These are phyloP conservation scores for Lactarius evosmus DNA, from an alignment of 768 basidiomycete species.

Conservation along the genomic window DNA sequence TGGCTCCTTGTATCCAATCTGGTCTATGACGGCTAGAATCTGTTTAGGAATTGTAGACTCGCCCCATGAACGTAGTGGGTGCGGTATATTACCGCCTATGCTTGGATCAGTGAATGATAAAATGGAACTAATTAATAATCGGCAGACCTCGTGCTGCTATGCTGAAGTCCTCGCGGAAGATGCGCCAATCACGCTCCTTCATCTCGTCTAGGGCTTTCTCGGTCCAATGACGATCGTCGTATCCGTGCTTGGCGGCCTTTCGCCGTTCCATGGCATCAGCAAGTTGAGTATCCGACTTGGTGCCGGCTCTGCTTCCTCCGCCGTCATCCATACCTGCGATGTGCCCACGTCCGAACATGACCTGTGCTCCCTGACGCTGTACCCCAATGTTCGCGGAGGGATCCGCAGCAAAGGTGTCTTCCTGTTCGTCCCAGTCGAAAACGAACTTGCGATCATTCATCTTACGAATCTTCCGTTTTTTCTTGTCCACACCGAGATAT, in stretches of 20 bases:
- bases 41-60: constrained; percentile 80
- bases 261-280: constrained; percentile 82
- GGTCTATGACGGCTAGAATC: constrained; percentile 81
- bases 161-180: constrained; percentile 97
- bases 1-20: constrained; percentile 95
- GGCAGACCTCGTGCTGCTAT: constrained; percentile 83
- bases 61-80: constrained; percentile 88
- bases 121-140: constrained; percentile 3
- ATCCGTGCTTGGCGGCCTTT: constrained; percentile 72
- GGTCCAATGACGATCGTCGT: constrained; percentile 97
- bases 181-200: constrained; percentile 98
- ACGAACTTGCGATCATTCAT: constrained; percentile 96
- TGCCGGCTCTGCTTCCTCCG: constrained; percentile 38
- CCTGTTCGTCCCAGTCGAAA: constrained; percentile 98
- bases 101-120: constrained; percentile 5
- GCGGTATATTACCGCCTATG: constrained; percentile 86
- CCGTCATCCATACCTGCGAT: constrained; percentile 87
- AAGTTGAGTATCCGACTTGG: constrained; percentile 46
- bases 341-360: constrained; percentile 85
- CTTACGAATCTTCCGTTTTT: constrained; percentile 92
- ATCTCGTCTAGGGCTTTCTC: constrained; percentile 91
- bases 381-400: constrained; percentile 68
- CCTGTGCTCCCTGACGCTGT: constrained; percentile 75
- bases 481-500: constrained; percentile 91
- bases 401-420: constrained; percentile 85